Conservation (phyloP, 768 basidiomycete species). For the Galerina marginata region DNA sequence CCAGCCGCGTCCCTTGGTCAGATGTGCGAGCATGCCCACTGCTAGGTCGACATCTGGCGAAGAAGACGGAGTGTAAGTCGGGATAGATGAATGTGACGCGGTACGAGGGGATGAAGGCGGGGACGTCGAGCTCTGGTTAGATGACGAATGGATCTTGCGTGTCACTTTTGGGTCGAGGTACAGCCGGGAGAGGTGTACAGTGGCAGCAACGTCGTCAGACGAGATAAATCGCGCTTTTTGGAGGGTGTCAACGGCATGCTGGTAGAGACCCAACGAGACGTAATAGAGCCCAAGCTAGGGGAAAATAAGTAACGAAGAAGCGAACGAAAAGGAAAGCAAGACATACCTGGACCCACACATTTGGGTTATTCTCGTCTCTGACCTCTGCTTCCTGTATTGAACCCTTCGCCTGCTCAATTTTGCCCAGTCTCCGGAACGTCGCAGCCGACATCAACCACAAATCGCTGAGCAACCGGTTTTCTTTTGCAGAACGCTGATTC, state of each 20-base stretch:
- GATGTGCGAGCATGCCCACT: conserved; percentile 75
- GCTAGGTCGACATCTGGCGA: conserved; percentile 73
- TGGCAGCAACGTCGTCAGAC: conserved; percentile 79
- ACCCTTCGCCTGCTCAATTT: conserved; percentile 87
- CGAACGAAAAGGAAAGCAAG: background rate
- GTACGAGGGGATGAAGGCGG: conserved; percentile 5
- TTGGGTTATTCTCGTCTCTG: conserved; percentile 82
- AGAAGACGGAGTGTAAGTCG: conserved; percentile 11
- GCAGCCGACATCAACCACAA: conserved; percentile 96
- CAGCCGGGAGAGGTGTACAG: conserved; percentile 77
- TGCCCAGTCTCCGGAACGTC: conserved; percentile 88
- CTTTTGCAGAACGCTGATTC: conserved; percentile 56
- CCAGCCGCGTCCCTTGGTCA: conserved; percentile 86
- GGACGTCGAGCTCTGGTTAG: background rate
- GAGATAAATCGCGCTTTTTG: conserved; percentile 88
- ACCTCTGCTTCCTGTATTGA: conserved; percentile 96
- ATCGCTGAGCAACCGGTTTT: conserved; percentile 75
- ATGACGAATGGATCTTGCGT: conserved; percentile 19
- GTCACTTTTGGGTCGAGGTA: conserved; percentile 56
- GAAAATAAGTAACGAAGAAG: background rate
- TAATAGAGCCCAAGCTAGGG: background rate
- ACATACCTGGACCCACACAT: conserved; percentile 93
- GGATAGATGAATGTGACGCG: conserved; percentile 1
- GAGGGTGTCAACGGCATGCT: conserved; percentile 75
- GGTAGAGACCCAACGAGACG: conserved; percentile 70